These are phyloP conservation scores for Trichosporon faecale DNA, from an alignment of 1,284 basidiomycete genomes.

Conservation along the genomic window DNA sequence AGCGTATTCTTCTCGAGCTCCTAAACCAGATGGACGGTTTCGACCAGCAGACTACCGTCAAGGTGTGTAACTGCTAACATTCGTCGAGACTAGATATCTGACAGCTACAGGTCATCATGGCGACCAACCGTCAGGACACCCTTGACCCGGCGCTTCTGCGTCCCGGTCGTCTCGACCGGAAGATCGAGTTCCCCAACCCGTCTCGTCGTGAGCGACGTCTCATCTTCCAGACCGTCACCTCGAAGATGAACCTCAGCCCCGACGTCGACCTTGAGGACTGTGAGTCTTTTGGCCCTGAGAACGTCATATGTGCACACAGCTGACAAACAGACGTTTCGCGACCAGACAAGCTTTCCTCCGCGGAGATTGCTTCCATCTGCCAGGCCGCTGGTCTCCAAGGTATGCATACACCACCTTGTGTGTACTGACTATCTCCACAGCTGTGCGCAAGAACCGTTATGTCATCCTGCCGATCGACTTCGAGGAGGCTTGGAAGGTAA, in stretches of 20 bases:
- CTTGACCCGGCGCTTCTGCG: constrained; percentile 94
- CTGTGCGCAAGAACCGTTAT: constrained; percentile 96
- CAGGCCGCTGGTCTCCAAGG: constrained; percentile 98
- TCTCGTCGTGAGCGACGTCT: constrained; percentile 92
- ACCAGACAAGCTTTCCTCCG: constrained; percentile 91
- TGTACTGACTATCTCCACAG: constrained; percentile 52
- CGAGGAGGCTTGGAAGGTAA: constrained; percentile 96
- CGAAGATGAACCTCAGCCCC: constrained; percentile 96
- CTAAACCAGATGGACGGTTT: constrained; percentile 99
- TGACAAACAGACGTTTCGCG: constrained; percentile 76
- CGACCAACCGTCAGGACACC: constrained; percentile 93
- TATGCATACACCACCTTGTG: constrained; percentile 40
- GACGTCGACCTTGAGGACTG: constrained; percentile 99
- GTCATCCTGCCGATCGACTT: constrained; percentile 96
- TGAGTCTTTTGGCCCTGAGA: constrained; percentile 53
- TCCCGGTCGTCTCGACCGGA: constrained; percentile 94
- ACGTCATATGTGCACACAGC: not conserved
- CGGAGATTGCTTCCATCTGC: constrained; percentile 92
- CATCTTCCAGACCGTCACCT: constrained; percentile 96
- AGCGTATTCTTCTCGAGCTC: constrained; percentile 96
- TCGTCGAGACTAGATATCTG: too few species aligned
- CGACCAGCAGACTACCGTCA: constrained; percentile 98
- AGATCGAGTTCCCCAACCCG: constrained; percentile 97
- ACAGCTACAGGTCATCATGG: constrained; percentile 83
- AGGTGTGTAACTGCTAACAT: constrained; percentile 58